Percentiles rank a stretch among this genome's conserved stretches.
Evolutionary conservation across 805 yeast genomes (phyloP).

Genomic region (Saccharomycopsis selenospora): DNA sequence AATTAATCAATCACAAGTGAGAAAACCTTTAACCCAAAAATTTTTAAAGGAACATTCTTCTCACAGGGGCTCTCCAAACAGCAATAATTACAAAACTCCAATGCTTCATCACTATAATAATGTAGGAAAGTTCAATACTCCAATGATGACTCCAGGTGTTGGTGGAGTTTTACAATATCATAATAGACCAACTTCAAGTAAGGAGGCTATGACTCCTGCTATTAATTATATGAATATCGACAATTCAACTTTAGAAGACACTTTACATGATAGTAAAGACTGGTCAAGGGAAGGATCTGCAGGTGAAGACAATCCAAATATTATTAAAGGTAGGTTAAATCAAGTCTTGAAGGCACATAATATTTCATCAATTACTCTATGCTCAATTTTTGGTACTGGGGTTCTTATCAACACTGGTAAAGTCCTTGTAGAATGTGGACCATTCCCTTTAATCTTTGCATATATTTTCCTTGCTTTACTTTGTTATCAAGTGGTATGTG

Average conservation of each 20-base stretch:
- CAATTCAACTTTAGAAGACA: not conserved
- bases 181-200: not conserved
- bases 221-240: not conserved
- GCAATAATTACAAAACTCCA: no score
- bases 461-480: conserved; percentile 29
- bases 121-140: conserved; percentile 3
- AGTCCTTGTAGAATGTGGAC: conserved; percentile 60
- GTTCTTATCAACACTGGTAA: conserved; percentile 68
- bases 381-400: conserved; percentile 57
- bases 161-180: not conserved
- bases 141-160: conserved; percentile 9
- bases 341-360: conserved; percentile 17
- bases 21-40: no score
- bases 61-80: no score
- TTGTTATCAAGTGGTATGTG: conserved; percentile 16
- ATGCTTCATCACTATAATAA: not conserved
- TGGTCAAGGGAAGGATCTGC: not conserved
- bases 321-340: not conserved
- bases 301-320: not conserved
- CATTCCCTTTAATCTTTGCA: conserved; percentile 58
- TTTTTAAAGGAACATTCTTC: no score
- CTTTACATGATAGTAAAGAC: not conserved
- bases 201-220: not conserved
- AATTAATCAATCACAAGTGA: no score
- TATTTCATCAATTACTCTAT: conserved; percentile 18